phyloP scores from a whole-genome alignment of 495 filamentous ascomycete genomes.

The Penicillium ochrochloron region DNA sequence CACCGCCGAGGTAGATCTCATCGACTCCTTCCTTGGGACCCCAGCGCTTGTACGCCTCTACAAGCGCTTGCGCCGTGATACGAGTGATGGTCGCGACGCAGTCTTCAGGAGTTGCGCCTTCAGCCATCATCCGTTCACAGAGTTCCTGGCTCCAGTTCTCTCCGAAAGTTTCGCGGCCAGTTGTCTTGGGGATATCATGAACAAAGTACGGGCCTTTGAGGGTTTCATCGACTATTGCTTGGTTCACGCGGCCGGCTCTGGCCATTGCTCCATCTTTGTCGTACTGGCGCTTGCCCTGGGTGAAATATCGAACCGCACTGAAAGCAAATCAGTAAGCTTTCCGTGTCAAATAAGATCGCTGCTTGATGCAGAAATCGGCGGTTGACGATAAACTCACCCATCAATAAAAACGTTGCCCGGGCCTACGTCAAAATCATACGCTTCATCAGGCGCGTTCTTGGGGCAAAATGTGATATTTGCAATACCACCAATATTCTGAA shows the following conservation, averaged over 20 bases:
- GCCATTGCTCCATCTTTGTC: conserved; percentile 45
- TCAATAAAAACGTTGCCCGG: conserved; percentile 32
- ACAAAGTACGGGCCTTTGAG: conserved; percentile 45
- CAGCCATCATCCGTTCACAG: conserved; percentile 26
- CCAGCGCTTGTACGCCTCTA: conserved; percentile 34
- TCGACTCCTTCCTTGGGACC: conserved; percentile 19
- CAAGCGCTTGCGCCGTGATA: conserved; percentile 54
- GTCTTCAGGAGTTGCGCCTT: conserved; percentile 47
- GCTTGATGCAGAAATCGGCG: not conserved
- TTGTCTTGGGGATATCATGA: conserved; percentile 52
- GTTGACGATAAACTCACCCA: conserved; percentile 6
- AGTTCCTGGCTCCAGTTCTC: conserved; percentile 27
- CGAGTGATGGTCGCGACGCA: conserved; percentile 56
- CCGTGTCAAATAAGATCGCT: not conserved
- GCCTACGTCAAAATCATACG: conserved; percentile 48
- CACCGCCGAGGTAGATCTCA: conserved; percentile 35
- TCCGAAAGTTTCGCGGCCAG: conserved; percentile 58
- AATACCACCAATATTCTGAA: conserved; percentile 58
- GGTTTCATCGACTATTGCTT: conserved; percentile 51
- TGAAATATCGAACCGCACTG: conserved; percentile 20
- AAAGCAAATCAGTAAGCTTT: not conserved
- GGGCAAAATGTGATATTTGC: conserved; percentile 49
- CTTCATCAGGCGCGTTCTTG: conserved; percentile 35
- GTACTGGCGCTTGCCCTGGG: conserved; percentile 18
- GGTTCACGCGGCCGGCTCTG: conserved; percentile 45